phyloP scores from a whole-genome alignment of 2,329 filamentous ascomycete species.

The Byssochlamys sp. region DNA sequence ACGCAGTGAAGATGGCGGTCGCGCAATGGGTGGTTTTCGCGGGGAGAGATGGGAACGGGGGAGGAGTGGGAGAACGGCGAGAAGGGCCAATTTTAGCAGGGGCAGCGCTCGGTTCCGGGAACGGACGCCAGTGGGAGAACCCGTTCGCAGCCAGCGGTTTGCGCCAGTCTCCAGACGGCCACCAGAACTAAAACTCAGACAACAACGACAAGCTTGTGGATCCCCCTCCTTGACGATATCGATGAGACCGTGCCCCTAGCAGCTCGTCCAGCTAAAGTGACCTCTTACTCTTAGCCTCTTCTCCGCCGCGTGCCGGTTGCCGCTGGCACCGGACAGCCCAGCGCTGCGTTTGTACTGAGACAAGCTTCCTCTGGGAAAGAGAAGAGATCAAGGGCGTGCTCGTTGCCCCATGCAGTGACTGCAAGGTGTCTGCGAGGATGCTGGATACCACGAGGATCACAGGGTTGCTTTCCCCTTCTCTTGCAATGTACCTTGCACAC shows the following conservation, averaged over 20 bases:
- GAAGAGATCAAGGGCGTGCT: neutral
- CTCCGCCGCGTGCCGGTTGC: neutral
- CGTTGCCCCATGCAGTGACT: neutral
- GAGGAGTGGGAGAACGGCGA: slow-evolving; percentile 1
- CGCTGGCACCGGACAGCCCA: neutral
- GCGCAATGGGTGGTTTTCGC: slow-evolving; percentile 7
- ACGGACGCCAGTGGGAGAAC: neutral
- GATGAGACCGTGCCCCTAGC: neutral
- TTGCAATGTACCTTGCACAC: neutral
- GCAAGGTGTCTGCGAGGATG: neutral
- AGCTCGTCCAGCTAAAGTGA: neutral
- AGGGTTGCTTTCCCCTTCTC: neutral
- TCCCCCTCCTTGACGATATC: neutral
- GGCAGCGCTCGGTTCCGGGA: slow-evolving; percentile 1
- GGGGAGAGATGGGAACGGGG: slow-evolving; percentile 1
- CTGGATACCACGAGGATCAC: neutral
- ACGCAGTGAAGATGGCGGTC: slow-evolving; percentile 49
- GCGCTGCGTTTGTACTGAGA: neutral
- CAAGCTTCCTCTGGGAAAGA: neutral
- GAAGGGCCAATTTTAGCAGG: slow-evolving; percentile 2
- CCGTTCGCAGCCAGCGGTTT: neutral
- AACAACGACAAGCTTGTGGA: neutral
- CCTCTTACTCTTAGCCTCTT: neutral
- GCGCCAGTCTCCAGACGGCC: neutral
- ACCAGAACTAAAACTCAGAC: neutral